phyloP scores from a whole-genome alignment of 139 green algal species.

The Auxenochlorella pyrenoidosa region DNA sequence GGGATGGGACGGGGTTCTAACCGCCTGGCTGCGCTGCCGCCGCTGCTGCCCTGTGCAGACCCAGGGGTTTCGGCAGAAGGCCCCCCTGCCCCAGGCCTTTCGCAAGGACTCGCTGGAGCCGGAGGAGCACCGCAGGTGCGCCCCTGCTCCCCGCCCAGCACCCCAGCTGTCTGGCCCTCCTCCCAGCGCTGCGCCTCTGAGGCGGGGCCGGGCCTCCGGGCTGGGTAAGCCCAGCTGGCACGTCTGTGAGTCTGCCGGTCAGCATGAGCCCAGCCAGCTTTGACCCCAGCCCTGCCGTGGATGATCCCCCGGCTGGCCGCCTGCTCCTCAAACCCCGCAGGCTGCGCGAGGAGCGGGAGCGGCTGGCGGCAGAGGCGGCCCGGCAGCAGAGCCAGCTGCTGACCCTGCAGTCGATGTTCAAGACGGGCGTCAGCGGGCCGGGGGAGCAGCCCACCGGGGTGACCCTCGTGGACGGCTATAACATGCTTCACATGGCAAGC shows the following conservation, averaged over 20 bases:
- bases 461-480: constrained; percentile 66
- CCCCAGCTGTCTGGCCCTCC: too few relatives aligned
- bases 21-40: background rate
- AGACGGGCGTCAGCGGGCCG: background rate
- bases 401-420: constrained; percentile 33
- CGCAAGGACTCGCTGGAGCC: constrained; percentile 21
- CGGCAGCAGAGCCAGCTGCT: constrained; percentile 28
- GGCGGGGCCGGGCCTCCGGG: too few relatives aligned
- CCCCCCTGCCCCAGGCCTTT: constrained; percentile 27
- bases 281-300: too few relatives aligned
- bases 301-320: too few relatives aligned
- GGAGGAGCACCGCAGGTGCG: constrained; percentile 31
- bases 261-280: background rate
- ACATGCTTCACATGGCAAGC: constrained; percentile 42
- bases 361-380: background rate
- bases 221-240: too few relatives aligned
- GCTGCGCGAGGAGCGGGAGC: background rate
- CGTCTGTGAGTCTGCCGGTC: too few relatives aligned
- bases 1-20: too few relatives aligned
- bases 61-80: background rate
- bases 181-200: too few relatives aligned
- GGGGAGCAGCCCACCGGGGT: constrained; percentile 34
- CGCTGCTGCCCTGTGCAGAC: background rate
- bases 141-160: too few relatives aligned
- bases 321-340: background rate